Conservation (phyloP, 2,329 filamentous ascomycete species). For the Botrytis galanthina region DNA sequence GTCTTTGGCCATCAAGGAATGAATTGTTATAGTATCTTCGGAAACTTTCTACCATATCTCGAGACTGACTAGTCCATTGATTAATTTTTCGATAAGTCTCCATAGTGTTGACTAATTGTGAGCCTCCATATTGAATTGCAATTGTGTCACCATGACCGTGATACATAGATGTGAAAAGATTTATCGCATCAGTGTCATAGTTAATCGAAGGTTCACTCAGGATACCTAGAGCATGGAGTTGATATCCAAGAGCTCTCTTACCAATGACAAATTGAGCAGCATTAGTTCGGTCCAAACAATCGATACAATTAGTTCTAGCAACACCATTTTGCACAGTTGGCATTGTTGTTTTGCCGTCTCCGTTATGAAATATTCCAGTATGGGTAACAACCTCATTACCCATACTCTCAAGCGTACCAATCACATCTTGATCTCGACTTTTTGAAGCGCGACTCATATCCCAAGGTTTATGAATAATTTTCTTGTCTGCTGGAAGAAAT, state of each 20-base stretch:
- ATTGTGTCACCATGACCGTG: conserved; percentile 98
- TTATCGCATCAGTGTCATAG: conserved; percentile 94
- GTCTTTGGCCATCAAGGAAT: conserved; percentile 93
- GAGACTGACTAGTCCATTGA: conserved; percentile 95
- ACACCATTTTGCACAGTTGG: conserved; percentile 84
- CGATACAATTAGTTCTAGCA: conserved; percentile 94
- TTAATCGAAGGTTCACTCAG: conserved; percentile 75
- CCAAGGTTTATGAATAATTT: conserved; percentile 92
- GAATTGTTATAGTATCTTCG: conserved; percentile 99
- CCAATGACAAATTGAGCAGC: conserved; percentile 97
- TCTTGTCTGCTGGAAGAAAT: conserved; percentile 77
- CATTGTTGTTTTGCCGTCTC: conserved; percentile 64
- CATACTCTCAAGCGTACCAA: conserved; percentile 84
- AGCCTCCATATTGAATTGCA: conserved; percentile 94
- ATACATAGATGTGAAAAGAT: conserved; percentile 97
- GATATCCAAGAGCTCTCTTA: conserved; percentile 87
- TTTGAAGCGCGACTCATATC: conserved; percentile 98
- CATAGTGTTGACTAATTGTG: conserved; percentile 98
- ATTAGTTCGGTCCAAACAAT: conserved; percentile 95
- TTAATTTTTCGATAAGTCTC: conserved; percentile 99
- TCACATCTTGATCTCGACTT: conserved; percentile 87
- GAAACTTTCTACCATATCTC: conserved; percentile 99
- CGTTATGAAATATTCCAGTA: conserved; percentile 95
- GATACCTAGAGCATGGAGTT: conserved; percentile 87
- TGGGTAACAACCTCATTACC: conserved; percentile 80